A percentile compares a stretch with the other conserved stretches of the same genome.
These are phyloP conservation scores for Teunomyces pallodes DNA, from an alignment of 805 yeast genomes.

Conservation along the genomic window DNA sequence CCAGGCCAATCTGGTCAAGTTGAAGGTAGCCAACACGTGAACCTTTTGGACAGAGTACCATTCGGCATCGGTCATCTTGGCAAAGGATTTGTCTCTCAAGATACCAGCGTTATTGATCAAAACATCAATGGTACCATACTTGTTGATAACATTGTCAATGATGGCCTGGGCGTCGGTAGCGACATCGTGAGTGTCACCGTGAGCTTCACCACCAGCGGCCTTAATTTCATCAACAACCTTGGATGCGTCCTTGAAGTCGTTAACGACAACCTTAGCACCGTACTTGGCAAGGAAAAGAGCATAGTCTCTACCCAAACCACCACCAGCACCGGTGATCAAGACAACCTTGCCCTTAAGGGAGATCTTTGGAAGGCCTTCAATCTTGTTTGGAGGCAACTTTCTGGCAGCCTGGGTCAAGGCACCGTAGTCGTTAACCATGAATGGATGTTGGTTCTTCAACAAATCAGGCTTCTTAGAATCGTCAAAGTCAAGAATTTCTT, in stretches of 20 bases:
- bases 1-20: conserved; percentile 88
- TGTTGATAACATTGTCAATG: conserved; percentile 69
- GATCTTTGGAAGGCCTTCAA: conserved; percentile 39
- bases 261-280: conserved; percentile 94
- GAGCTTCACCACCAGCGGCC: conserved; percentile 73
- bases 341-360: conserved; percentile 82
- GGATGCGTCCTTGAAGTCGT: conserved; percentile 78
- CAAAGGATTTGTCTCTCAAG: conserved; percentile 82
- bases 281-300: conserved; percentile 81
- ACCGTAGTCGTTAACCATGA: conserved; percentile 67
- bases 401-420: conserved; percentile 53
- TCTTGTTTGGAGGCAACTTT: conserved; percentile 51
- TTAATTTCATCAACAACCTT: conserved; percentile 73
- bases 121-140: conserved; percentile 81
- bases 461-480: conserved; percentile 51
- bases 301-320: conserved; percentile 90
- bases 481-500: conserved; percentile 60
- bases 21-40: conserved; percentile 78
- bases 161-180: conserved; percentile 71
- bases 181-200: conserved; percentile 80
- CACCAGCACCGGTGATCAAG: conserved; percentile 91
- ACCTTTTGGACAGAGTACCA: conserved; percentile 82
- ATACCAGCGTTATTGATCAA: conserved; percentile 94
- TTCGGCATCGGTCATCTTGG: conserved; percentile 77
- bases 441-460: conserved; percentile 62